These are phyloP conservation scores for Arthroderma sp. DNA, from an alignment of 2,329 filamentous ascomycete species.

Conservation along the genomic window DNA sequence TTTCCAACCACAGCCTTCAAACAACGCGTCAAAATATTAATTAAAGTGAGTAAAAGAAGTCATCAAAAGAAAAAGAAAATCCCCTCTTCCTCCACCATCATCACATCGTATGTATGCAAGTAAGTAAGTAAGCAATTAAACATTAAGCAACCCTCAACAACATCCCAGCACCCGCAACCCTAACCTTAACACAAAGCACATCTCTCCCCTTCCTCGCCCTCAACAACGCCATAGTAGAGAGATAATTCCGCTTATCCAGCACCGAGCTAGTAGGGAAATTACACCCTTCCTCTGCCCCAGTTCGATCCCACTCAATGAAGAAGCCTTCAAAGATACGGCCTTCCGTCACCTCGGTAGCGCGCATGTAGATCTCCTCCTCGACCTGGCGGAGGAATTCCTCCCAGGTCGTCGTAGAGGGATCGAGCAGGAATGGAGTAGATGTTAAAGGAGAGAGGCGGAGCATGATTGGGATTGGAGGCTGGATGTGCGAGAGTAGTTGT, in stretches of 20 bases:
- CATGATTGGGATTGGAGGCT: constrained; percentile 5
- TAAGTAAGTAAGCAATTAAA: no score
- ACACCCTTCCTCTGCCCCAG: not conserved
- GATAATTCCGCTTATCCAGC: constrained; percentile 7
- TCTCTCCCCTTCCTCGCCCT: constrained; percentile 6
- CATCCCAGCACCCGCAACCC: constrained; percentile 4
- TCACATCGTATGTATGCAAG: no score
- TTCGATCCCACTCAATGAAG: constrained; percentile 8
- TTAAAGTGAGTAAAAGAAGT: not conserved
- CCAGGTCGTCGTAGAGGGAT: constrained; percentile 1
- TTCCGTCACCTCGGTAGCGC: constrained; percentile 3
- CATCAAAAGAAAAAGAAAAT: no score
- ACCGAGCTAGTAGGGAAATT: constrained; percentile 4
- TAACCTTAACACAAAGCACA: constrained; percentile 7
- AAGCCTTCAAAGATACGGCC: constrained; percentile 8
- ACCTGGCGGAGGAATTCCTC: constrained; percentile 6
- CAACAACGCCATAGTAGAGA: constrained; percentile 7
- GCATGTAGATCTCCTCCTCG: constrained; percentile 6
- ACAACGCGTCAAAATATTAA: no score
- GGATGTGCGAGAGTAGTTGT: not conserved
- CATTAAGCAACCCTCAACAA: not conserved
- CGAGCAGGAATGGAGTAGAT: constrained; percentile 8
- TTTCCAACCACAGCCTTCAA: no score
- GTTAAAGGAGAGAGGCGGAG: constrained; percentile 7
- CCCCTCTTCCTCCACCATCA: no score